Percentiles rank a stretch among this genome's conserved stretches.
phyloP scores from a whole-genome alignment of 2,329 filamentous ascomycete genomes.

The Claviceps monticola region DNA sequence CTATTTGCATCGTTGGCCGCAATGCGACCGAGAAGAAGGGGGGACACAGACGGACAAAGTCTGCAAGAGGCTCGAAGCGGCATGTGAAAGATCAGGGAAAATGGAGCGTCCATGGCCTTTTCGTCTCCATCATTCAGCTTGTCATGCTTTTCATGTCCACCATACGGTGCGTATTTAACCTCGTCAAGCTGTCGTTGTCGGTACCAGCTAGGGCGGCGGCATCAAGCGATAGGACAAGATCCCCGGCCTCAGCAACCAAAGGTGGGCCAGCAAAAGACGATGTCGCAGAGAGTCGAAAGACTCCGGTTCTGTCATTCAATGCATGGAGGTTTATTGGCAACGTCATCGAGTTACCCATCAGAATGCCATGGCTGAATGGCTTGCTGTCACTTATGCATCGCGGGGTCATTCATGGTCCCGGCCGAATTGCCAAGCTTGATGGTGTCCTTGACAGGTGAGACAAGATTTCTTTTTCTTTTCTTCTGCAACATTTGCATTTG shows the following conservation, averaged over 20 bases:
- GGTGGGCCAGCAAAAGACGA: not conserved
- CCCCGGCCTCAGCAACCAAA: slow-evolving; percentile 5
- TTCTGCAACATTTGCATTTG: slow-evolving; percentile 8
- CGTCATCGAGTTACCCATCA: slow-evolving; percentile 57
- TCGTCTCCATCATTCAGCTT: slow-evolving; percentile 44
- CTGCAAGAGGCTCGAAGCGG: slow-evolving; percentile 1
- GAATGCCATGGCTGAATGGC: slow-evolving; percentile 86
- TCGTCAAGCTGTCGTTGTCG: slow-evolving; percentile 53
- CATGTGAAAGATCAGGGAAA: slow-evolving; percentile 8
- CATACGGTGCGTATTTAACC: slow-evolving; percentile 51
- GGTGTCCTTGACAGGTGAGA: slow-evolving; percentile 83
- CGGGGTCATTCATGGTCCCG: slow-evolving; percentile 58
- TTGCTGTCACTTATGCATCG: slow-evolving; percentile 63
- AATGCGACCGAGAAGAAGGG: slow-evolving; percentile 19
- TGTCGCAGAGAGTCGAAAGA: slow-evolving; percentile 21
- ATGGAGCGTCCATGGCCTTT: slow-evolving; percentile 32
- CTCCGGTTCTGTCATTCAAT: slow-evolving; percentile 62
- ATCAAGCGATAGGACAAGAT: slow-evolving; percentile 11
- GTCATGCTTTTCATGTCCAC: slow-evolving; percentile 42
- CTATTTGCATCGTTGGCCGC: slow-evolving; percentile 56
- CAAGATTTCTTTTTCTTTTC: slow-evolving; percentile 7
- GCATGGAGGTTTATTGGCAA: slow-evolving; percentile 62
- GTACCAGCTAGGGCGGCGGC: slow-evolving; percentile 38
- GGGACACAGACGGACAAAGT: slow-evolving; percentile 3
- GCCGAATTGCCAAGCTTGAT: slow-evolving; percentile 59